Conservation (phyloP, 192 early-diverging fungal species). For the Backusella luteola region DNA sequence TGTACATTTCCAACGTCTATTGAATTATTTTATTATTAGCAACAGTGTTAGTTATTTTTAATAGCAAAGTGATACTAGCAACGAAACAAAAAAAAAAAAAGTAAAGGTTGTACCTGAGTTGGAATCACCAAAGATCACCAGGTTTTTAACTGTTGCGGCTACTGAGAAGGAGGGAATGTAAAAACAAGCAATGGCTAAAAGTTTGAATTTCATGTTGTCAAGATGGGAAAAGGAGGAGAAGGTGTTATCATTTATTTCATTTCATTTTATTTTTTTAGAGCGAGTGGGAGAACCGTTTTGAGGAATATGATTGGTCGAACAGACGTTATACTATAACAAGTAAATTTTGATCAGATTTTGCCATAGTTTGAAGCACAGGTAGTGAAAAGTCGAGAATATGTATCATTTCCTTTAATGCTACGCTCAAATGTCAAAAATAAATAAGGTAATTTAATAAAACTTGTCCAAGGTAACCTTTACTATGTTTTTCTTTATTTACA, state of each 20-base stretch:
- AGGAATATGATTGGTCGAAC: neutral
- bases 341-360: neutral
- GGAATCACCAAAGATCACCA: constrained; percentile 40
- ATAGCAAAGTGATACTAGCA: neutral
- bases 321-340: neutral
- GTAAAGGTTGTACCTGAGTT: constrained; percentile 29
- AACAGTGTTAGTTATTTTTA: neutral
- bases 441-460: neutral
- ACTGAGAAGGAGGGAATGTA: neutral
- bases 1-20: constrained; percentile 27
- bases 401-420: neutral
- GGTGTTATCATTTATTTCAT: neutral
- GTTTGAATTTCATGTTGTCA: neutral
- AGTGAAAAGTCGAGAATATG: neutral
- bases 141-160: constrained; percentile 20
- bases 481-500: neutral
- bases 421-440: neutral
- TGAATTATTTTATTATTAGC: neutral
- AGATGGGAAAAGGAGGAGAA: neutral
- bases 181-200: neutral
- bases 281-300: neutral
- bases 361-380: neutral
- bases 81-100: neutral
- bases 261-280: neutral
- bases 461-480: neutral